These are phyloP conservation scores for Phytophthora constricta DNA, from an alignment of 352 stramenopile species.

Conservation along the genomic window DNA sequence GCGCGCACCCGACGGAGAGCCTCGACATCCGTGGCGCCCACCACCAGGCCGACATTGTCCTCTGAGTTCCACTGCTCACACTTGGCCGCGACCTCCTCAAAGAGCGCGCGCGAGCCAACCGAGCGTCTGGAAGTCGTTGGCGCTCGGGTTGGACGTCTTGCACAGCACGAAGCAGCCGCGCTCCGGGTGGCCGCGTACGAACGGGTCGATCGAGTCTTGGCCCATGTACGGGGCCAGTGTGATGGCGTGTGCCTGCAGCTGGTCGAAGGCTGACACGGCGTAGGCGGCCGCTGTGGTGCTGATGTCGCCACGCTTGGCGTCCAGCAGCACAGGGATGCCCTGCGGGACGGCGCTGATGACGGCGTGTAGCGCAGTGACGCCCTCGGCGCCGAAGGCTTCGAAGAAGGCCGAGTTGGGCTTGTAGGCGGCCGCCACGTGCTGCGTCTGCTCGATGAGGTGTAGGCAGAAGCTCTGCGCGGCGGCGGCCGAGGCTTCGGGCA, in stretches of 20 bases:
- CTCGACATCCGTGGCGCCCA: conserved; percentile 96
- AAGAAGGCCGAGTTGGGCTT: conserved; percentile 99
- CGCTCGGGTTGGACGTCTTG: conserved; percentile 99
- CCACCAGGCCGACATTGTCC: conserved; percentile 96
- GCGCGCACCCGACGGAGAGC: conserved; percentile 89
- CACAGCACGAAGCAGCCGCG: conserved; percentile 97
- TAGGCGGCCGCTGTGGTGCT: conserved; percentile 97
- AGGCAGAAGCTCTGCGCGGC: conserved; percentile 96
- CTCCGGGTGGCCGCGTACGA: conserved; percentile 89
- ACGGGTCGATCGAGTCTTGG: conserved; percentile 97
- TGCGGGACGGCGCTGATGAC: conserved; percentile 91
- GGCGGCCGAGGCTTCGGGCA: conserved; percentile 82
- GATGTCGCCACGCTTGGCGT: conserved; percentile 99
- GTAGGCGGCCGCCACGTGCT: conserved; percentile 94
- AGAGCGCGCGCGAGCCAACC: conserved; percentile 63
- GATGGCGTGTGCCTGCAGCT: conserved; percentile 94
- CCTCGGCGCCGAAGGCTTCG: conserved; percentile 91
- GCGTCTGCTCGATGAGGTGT: conserved; percentile 95
- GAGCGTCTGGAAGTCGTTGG: conserved; percentile 95
- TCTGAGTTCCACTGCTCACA: conserved; percentile 90
- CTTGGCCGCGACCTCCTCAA: conserved; percentile 93
- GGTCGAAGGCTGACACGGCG: conserved; percentile 93
- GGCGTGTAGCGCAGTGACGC: conserved; percentile 88
- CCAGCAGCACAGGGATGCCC: conserved; percentile 96
- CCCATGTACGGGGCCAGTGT: conserved; percentile 99